Evolutionary conservation across 768 basidiomycete genomes (phyloP), one percentile per base, ranked within the genome.

Genomic region (Cystofilobasidium macerans): DNA sequence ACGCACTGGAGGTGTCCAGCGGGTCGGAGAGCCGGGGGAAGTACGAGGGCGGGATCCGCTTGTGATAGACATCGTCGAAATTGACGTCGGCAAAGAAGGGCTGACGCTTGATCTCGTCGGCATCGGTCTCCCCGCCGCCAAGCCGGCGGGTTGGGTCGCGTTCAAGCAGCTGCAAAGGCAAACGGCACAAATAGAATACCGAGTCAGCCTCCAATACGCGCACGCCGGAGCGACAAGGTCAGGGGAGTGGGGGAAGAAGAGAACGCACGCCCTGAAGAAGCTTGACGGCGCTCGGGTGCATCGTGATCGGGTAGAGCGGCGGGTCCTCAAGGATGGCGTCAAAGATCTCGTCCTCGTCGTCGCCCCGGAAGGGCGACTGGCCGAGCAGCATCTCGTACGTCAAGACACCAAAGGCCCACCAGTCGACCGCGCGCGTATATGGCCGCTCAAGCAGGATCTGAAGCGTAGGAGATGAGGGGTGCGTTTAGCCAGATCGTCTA

Each of bases 361-460:
- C 95, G 65, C 95, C 95, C 53, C 93, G 86, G 86, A 99, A 99
- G 3, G 95, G 95, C 6, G 95, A 98, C 78, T 98, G 95, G 54
- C 95, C 95, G 30, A 98, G 81, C 62, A 99, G 78, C 95, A 99
- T 99, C 78, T 99, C 95, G 75, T 99, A 99, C 30, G 88, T 97
- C 71, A 99, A 78, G 5, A 99, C 95, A 70, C 95, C 95, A 75
- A 98, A 98, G 16, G 95, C 95, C 95, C 95, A 99, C 95, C 95
- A 99, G 75, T 99, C 95, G 47, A 99, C 95, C 14, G 95, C 94
- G 43, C 92, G 89, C 13, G 92, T 93, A 72, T 99, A 99, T 56
- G 92, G 88, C 78, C 98, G 95, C 78, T 99, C 95, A n/a, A 98
- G 82, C 61, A 99, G 81, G 76, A 99, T 99, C 93, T 98, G 69